A percentile compares a stretch with the other conserved stretches of the same genome.
Conservation (phyloP, 805 yeast genomes). For the Wickerhamomyces bovis region DNA sequence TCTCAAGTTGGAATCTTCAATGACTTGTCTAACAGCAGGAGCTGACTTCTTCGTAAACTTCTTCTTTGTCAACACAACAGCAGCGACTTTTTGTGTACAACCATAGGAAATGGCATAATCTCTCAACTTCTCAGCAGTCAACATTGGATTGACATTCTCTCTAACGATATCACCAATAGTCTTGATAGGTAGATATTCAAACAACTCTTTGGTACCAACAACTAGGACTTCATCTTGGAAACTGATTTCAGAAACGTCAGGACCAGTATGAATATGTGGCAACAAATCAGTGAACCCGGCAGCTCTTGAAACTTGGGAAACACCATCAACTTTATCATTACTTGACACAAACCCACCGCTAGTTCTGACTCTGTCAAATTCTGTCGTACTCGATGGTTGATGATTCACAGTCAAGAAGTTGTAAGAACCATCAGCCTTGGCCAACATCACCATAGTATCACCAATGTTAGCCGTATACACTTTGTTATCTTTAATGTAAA, state of each 20-base stretch:
- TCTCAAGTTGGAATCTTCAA: constrained; percentile 73
- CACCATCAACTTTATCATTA: constrained; percentile 80
- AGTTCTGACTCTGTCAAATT: constrained; percentile 81
- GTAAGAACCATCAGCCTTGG: constrained; percentile 77
- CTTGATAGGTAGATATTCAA: constrained; percentile 80
- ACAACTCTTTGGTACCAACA: constrained; percentile 74
- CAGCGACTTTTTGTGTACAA: constrained; percentile 69
- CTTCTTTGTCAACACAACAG: constrained; percentile 69
- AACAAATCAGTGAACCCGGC: constrained; percentile 83
- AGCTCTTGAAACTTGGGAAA: constrained; percentile 78
- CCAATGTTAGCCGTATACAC: constrained; percentile 86
- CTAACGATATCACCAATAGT: constrained; percentile 88
- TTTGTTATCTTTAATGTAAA: constrained; percentile 66
- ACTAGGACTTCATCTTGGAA: constrained; percentile 80
- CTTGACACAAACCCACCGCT: constrained; percentile 89
- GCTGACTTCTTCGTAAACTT: constrained; percentile 34
- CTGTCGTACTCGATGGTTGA: constrained; percentile 72
- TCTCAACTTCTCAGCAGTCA: constrained; percentile 88
- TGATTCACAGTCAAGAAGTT: constrained; percentile 69
- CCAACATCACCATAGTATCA: constrained; percentile 76
- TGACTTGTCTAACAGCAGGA: constrained; percentile 41
- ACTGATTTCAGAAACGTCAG: constrained; percentile 60
- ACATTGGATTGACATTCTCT: constrained; percentile 74
- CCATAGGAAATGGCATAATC: constrained; percentile 95
- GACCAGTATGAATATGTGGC: constrained; percentile 87